Evolutionary conservation across 1,284 basidiomycete species (phyloP), one percentile per base, ranked within the genome.

Genomic region (Papiliotrema flavescens): DNA sequence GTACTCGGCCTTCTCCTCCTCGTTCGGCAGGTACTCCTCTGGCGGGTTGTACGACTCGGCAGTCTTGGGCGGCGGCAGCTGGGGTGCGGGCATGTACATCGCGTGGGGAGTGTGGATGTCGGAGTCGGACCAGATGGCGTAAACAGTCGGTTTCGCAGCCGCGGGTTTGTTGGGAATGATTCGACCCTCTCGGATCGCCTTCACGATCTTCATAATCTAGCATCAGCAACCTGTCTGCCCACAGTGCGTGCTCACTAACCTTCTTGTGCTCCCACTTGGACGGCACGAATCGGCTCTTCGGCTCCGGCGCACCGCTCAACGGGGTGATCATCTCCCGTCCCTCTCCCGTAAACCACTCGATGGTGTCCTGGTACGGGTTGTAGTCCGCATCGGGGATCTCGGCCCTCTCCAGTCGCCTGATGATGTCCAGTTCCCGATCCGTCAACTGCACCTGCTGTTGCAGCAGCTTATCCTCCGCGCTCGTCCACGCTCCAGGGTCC

Each of bases 181-280:
- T 35, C 91, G 86, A 39, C 96, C 96, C 79, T 93, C 86, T 22
- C 96, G 87, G 68, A 98, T 98, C 15, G 95, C 95, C 51, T 94
- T 91, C 58, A 98, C 95, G 64, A 98, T 98, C 84, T 98, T 99
- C 93, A 98, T 97, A 64, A 98, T 85, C 90, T 94, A 60, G n/a
- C 14, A 37, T 28, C 22, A 17, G 23, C 24, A 32, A 39, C 19
- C 26, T 17, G 9, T 36, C 22, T 22, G 36, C 34, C 11, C 3
- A 20, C 13, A 4, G 15, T 15, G n/a, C 3, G 1, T 36, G 3
- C 55, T n/a, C n/a, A n/a, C 76, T 56, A 65, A 89, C 92, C 84
- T 98, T 98, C 82, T 97, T 87, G 79, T 98, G 97, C 79, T 98
- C 96, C 96, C 96, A 98, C 81, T 96, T 98, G 79, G 90, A 95